phyloP scores from a whole-genome alignment of 2,329 filamentous ascomycete species.

The Coniochaeta pulveracea region DNA sequence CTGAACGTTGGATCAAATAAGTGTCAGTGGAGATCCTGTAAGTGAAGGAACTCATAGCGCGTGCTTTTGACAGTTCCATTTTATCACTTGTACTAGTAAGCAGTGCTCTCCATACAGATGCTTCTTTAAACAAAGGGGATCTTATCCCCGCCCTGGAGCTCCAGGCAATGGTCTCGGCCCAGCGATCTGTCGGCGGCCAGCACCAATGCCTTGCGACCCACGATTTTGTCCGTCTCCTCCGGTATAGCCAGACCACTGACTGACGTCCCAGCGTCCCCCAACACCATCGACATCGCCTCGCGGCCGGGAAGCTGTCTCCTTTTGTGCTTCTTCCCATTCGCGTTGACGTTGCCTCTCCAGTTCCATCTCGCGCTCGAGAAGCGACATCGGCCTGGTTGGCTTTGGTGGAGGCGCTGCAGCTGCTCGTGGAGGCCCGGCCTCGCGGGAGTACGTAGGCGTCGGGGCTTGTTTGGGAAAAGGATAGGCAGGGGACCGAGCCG shows the following conservation, averaged over 20 bases:
- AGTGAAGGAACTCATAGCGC: too few species aligned
- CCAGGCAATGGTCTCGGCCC: slow-evolving; percentile 58
- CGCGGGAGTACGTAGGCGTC: slow-evolving; percentile 41
- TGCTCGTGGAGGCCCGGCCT: too few species aligned
- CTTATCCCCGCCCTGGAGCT: slow-evolving; percentile 5
- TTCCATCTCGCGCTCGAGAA: slow-evolving; percentile 74
- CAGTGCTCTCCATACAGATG: too few species aligned
- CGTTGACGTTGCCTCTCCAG: slow-evolving; percentile 63
- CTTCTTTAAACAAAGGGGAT: too few species aligned
- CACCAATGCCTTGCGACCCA: slow-evolving; percentile 53
- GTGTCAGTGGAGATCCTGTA: too few species aligned
- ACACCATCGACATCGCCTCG: slow-evolving; percentile 47
- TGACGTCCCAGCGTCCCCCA: slow-evolving; percentile 62
- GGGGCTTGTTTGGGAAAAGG: slow-evolving; percentile 31
- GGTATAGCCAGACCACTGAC: slow-evolving; percentile 64
- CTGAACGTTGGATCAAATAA: too few species aligned
- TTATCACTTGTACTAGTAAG: too few species aligned
- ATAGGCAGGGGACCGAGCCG: background rate
- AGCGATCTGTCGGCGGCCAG: slow-evolving; percentile 66
- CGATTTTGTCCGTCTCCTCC: slow-evolving; percentile 67
- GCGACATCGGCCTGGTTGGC: slow-evolving; percentile 44
- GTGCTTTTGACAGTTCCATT: too few species aligned
- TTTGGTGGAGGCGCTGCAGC: too few species aligned
- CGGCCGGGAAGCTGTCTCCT: slow-evolving; percentile 45
- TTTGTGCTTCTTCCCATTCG: slow-evolving; percentile 71